phyloP scores from a whole-genome alignment of 2,329 filamentous ascomycete species.

The Cytospora leucostoma region DNA sequence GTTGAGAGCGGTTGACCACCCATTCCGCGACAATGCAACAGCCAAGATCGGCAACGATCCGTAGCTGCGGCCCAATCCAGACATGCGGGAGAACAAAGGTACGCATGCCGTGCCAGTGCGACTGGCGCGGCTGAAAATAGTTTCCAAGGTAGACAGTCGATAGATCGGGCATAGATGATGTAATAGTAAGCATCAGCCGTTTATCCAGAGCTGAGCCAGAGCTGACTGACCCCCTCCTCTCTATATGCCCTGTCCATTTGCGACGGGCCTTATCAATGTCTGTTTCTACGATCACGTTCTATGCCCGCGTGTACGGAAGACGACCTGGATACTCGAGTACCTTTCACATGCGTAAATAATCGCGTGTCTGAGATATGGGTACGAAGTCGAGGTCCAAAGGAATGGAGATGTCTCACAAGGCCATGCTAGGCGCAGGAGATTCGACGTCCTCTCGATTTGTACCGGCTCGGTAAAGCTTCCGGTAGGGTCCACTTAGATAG shows the following conservation, averaged over 20 bases:
- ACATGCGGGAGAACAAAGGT: neutral
- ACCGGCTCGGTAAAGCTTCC: no score
- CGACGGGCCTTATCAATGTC: neutral
- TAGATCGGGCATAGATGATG: neutral
- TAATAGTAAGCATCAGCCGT: neutral
- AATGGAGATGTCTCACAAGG: no score
- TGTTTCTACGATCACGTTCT: neutral
- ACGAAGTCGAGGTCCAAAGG: no score
- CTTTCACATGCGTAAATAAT: no score
- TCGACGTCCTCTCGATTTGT: no score
- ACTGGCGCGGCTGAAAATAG: neutral
- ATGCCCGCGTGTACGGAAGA: no score
- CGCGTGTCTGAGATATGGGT: no score
- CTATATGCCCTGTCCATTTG: neutral
- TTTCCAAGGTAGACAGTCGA: neutral
- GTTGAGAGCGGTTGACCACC: slow-evolving; percentile 1
- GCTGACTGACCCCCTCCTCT: neutral
- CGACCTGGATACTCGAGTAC: no score
- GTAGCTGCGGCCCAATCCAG: neutral
- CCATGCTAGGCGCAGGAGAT: no score
- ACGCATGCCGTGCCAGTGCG: neutral
- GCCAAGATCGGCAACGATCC: neutral
- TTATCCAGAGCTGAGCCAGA: neutral
- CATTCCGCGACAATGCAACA: no score
- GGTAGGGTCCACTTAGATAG: no score